Base-by-base conservation (phyloP, 1,139 yeast genomes). In the Candida smagusa region DNA sequence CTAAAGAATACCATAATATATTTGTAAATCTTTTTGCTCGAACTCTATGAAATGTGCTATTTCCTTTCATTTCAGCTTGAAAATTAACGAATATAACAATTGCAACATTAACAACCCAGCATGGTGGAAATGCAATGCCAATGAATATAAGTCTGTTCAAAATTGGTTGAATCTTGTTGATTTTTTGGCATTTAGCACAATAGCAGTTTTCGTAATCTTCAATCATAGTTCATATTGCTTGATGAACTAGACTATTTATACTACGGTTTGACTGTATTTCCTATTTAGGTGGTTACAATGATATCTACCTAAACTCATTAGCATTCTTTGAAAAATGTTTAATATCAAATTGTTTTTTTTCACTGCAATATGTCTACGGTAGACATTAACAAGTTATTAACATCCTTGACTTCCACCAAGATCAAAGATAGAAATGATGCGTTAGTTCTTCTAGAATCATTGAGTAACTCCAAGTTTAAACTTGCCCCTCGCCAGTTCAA, bases 401-500 rank as follows among this genome's bases (percentile, higher is more conserved):
- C 47, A 19, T 39, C 49, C 9, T 53, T 64, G 36, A 49, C 48
- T 22, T 79, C 85, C 0, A 43, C 69, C 6, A 79, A 73, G 47
- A 59, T 76, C 29, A 74, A 72, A 44, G 82, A 78, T 12, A 56
- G 85, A 30, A 76, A 65, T 48, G 78, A 73, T 33, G 81, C 77
- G 0, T 49, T 80, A 11, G 56, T 53, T 22, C 58, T 58, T 16
- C 55, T 81, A 16, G 74, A 72, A 29, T 54, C 56, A 9, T 39
- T 64, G 35, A 48, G 55, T 28, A 45, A 36, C 28, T 57, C 50
- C 21, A 59, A 53, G 28, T 49, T 52, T 34, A 47, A 44, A 19
- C 44, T 60, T 19, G 46, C 51, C 9, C 39, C 55, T 27, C 56
- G 53, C 36, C 63, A 56, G 34, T 52, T 59, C 47, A 50, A 51